These are phyloP conservation scores for Xanthoceras sorbifolium DNA, from an alignment of 345 rosid species.

Conservation along the genomic window DNA sequence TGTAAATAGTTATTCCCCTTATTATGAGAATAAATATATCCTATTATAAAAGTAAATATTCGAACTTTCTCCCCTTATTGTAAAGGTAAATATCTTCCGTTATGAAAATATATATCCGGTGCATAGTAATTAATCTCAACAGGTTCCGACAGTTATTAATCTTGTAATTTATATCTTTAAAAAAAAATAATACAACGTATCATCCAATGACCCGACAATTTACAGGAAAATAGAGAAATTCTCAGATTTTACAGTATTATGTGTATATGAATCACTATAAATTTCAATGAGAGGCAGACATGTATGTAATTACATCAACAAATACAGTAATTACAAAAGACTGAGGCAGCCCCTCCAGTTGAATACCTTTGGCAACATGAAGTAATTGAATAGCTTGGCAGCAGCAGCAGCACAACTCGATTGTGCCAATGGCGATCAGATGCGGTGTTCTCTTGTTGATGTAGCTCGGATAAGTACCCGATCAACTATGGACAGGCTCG, in stretches of 20 bases:
- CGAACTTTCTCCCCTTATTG: too few relatives aligned
- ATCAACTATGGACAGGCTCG: neutral
- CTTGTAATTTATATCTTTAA: too few relatives aligned
- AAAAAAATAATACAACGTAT: neutral
- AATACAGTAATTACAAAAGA: neutral
- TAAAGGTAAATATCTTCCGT: too few relatives aligned
- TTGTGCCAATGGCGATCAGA: neutral
- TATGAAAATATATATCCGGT: too few relatives aligned
- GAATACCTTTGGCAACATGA: neutral
- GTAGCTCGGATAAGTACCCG: neutral
- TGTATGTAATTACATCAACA: conserved; percentile 8
- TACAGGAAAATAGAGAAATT: neutral
- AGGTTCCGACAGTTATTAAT: too few relatives aligned
- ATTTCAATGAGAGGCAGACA: neutral
- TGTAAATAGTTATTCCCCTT: too few relatives aligned
- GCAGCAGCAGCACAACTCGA: neutral
- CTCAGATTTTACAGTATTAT: neutral
- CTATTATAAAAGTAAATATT: too few relatives aligned
- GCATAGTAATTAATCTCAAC: too few relatives aligned
- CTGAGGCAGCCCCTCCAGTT: neutral
- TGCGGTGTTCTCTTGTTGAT: neutral
- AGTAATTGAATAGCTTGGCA: neutral
- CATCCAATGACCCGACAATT: neutral
- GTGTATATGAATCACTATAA: neutral
- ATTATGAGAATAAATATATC: too few relatives aligned